Base-by-base conservation (phyloP, 2,329 filamentous ascomycete genomes). In the Scytalidium sp. region DNA sequence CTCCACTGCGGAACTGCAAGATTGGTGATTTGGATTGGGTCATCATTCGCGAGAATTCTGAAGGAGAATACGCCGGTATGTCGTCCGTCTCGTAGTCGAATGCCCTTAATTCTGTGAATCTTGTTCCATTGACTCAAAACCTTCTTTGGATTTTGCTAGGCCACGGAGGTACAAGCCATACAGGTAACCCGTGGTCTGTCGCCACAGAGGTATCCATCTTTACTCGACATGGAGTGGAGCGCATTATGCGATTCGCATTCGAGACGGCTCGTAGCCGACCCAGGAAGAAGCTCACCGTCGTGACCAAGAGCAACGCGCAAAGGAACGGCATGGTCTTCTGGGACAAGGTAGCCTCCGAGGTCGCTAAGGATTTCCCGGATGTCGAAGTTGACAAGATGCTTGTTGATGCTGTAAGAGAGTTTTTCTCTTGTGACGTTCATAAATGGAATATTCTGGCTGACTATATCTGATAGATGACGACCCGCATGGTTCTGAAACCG, bases 311-410 rank as follows among this genome's bases (percentile, higher is more conserved):
- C 49, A 86, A 86, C 61, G 81, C 82, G 0, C 81, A 85, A 66
- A 70, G 83, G 2, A 83, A 85, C 56, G 83, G 82, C 0, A 83
- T 87, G 80, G 83, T 86, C 0, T 73, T 86, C 55, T 85, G 83
- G 83, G 83, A 86, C 59, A 76, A 83, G 57, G 72, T 86, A 10
- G 80, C 79, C 0, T 63, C 65, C 1, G 69, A 73, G n/a, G 75
- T 85, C 13, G 73, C 75, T 0, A 72, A 67, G 49, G 80, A 84
- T 1, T 85, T 79, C 56, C 77, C 79, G 0, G 80, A 84, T 55
- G 81, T 85, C 2, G 70, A 70, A 41, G 69, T 75, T 43, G 81
- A 85, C 53, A 84, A 84, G 70, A 84, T 84, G 80, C 69, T 85
- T 19, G 81, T 85, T 3, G 82, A 84, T 50, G 67, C 65, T 21